Conservation (phyloP, 176 grass and related monocot species). For the Triticum dicoccoides region DNA sequence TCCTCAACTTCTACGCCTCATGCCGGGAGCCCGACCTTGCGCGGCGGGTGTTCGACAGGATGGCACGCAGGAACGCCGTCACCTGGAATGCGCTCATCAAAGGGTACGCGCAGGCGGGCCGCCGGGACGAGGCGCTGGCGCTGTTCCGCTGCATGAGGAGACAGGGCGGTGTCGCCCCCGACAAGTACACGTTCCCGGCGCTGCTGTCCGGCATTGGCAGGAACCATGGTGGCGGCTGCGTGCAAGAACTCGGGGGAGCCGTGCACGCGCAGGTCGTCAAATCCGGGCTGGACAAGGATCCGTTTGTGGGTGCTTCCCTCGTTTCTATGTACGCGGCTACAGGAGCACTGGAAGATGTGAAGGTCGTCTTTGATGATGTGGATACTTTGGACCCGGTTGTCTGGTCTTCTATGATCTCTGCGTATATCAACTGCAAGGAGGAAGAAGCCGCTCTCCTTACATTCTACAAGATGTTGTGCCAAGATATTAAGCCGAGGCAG, state of each 20-base stretch:
- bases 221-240: not conserved
- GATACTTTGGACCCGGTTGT: constrained; percentile 17
- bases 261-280: constrained; percentile 40
- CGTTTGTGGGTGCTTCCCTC: constrained; percentile 32
- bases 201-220: constrained; percentile 22
- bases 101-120: constrained; percentile 29
- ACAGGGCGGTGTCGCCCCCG: not conserved
- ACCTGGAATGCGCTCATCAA: constrained; percentile 49
- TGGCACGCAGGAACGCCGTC: constrained; percentile 19
- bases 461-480: constrained; percentile 38
- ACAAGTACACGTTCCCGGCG: constrained; percentile 43
- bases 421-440: constrained; percentile 18
- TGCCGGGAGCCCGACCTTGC: constrained; percentile 4
- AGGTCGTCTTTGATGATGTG: constrained; percentile 10
- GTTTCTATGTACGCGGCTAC: constrained; percentile 21
- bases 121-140: constrained; percentile 14
- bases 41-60: constrained; percentile 31
- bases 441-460: constrained; percentile 22
- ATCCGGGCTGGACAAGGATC: constrained; percentile 38
- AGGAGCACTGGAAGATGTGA: constrained; percentile 8
- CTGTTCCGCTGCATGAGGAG: constrained; percentile 38
- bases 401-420: constrained; percentile 40
- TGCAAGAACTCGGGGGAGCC: constrained; percentile 2
- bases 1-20: constrained; percentile 15
- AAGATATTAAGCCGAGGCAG: constrained; percentile 21